Conservation (phyloP, 345 rosid genomes). For the Theobroma cacao region DNA sequence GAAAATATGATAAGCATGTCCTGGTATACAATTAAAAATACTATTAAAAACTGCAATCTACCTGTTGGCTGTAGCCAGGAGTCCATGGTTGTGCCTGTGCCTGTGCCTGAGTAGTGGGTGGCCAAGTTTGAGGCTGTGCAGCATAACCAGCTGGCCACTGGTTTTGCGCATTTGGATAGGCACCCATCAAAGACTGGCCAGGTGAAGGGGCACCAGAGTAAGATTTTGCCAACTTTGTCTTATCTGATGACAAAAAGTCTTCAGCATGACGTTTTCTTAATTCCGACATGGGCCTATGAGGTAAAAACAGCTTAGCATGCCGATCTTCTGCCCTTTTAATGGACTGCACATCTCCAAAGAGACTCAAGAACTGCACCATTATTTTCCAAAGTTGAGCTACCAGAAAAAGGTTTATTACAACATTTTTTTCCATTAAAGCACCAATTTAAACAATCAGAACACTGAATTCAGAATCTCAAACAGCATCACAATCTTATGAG, state of each 20-base stretch:
- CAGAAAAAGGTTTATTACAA: neutral
- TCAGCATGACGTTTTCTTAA: slow-evolving; percentile 83
- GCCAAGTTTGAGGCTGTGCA: slow-evolving; percentile 89
- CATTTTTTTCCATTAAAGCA: neutral
- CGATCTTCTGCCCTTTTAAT: slow-evolving; percentile 76
- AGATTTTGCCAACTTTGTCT: slow-evolving; percentile 71
- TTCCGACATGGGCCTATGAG: slow-evolving; percentile 60
- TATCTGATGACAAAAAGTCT: slow-evolving; percentile 76
- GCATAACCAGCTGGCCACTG: slow-evolving; percentile 87
- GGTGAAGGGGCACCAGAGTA: slow-evolving; percentile 51
- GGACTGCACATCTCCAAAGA: slow-evolving; percentile 65
- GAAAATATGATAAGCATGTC: neutral
- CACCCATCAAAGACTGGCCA: slow-evolving; percentile 62
- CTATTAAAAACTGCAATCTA: slow-evolving; percentile 16
- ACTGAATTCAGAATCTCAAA: neutral
- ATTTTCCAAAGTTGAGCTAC: slow-evolving; percentile 1
- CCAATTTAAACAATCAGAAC: slow-evolving; percentile 3
- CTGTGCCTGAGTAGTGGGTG: slow-evolving; percentile 61
- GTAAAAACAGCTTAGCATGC: slow-evolving; percentile 75
- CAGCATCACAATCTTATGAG: too few species aligned
- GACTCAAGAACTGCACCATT: slow-evolving; percentile 67
- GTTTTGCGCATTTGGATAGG: slow-evolving; percentile 69
- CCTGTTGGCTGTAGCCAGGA: slow-evolving; percentile 82
- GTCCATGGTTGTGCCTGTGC: slow-evolving; percentile 58
- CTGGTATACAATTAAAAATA: neutral